Evolutionary conservation across 306 rosid genomes (phyloP).

Genomic region (Fragaria nilgerrensis): DNA sequence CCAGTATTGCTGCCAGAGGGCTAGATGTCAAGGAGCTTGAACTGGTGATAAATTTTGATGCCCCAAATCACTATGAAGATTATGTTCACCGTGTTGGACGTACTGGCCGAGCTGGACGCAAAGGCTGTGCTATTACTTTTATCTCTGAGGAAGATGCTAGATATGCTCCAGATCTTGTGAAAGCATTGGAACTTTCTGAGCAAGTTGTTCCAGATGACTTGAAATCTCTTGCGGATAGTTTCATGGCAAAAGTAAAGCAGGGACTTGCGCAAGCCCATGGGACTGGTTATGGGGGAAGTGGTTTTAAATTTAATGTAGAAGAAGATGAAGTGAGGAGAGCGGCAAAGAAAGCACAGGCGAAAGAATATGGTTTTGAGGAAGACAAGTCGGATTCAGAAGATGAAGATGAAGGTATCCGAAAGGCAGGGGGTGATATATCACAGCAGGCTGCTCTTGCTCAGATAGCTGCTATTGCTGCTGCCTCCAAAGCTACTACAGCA

Average conservation of each 20-base stretch:
- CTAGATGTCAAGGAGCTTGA: slow-evolving; percentile 96
- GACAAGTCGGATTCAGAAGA: slow-evolving; percentile 96
- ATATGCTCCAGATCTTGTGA: slow-evolving; percentile 85
- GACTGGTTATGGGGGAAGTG: slow-evolving; percentile 98
- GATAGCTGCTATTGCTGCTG: slow-evolving; percentile 63
- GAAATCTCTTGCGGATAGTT: slow-evolving; percentile 71
- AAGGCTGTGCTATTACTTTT: slow-evolving; percentile 91
- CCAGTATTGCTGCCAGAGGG: slow-evolving; percentile 92
- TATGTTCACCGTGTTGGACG: slow-evolving; percentile 97
- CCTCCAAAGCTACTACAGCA: slow-evolving; percentile 54
- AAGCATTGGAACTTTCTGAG: slow-evolving; percentile 89
- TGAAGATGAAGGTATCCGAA: slow-evolving; percentile 84
- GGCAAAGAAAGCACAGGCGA: slow-evolving; percentile 97
- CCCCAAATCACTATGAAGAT: slow-evolving; percentile 94
- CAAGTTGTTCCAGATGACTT: slow-evolving; percentile 90
- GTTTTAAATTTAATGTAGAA: slow-evolving; percentile 90
- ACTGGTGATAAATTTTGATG: slow-evolving; percentile 84
- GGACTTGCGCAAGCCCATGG: slow-evolving; percentile 92
- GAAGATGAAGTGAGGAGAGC: slow-evolving; percentile 96
- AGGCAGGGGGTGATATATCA: slow-evolving; percentile 78
- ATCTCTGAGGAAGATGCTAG: slow-evolving; percentile 82
- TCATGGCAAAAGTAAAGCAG: slow-evolving; percentile 78
- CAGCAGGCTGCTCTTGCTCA: slow-evolving; percentile 89
- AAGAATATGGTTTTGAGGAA: slow-evolving; percentile 93
- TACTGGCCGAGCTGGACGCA: slow-evolving; percentile 93